A percentile compares a stretch with the other conserved stretches of the same genome.
phyloP scores from a whole-genome alignment of 2,329 filamentous ascomycete genomes.

The Endoconidiophora polonica region DNA sequence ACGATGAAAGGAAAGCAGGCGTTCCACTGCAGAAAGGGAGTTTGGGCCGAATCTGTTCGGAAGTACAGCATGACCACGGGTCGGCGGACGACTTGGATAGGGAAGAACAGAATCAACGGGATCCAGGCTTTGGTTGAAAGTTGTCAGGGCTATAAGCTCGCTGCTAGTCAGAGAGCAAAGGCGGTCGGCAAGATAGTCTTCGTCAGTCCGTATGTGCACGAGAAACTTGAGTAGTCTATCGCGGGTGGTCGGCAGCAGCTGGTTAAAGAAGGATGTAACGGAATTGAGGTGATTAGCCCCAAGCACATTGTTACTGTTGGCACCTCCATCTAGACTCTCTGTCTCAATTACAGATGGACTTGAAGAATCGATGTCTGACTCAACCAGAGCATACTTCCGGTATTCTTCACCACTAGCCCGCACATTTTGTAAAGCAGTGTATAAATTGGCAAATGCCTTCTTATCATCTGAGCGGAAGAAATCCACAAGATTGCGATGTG shows the following conservation, averaged over 20 bases:
- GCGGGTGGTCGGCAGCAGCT: slow-evolving; percentile 59
- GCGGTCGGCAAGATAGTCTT: slow-evolving; percentile 71
- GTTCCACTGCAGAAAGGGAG: slow-evolving; percentile 46
- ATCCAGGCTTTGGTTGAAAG: slow-evolving; percentile 63
- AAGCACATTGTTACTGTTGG: not conserved
- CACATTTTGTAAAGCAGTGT: slow-evolving; percentile 65
- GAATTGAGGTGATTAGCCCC: not conserved
- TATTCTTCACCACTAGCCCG: slow-evolving; percentile 60
- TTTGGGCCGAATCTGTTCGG: slow-evolving; percentile 18
- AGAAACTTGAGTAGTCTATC: slow-evolving; percentile 66
- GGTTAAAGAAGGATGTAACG: slow-evolving; percentile 44
- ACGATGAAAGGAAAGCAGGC: slow-evolving; percentile 73
- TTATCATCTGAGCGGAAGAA: slow-evolving; percentile 66
- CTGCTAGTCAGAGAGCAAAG: slow-evolving; percentile 57
- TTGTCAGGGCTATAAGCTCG: slow-evolving; percentile 63
- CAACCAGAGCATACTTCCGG: slow-evolving; percentile 51
- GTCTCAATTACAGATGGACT: slow-evolving; percentile 16
- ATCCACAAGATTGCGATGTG: slow-evolving; percentile 60
- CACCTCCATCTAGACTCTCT: slow-evolving; percentile 25
- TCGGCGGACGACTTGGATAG: slow-evolving; percentile 39
- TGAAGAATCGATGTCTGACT: slow-evolving; percentile 50
- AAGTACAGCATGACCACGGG: slow-evolving; percentile 24
- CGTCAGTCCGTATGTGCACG: slow-evolving; percentile 66
- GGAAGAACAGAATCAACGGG: slow-evolving; percentile 70
- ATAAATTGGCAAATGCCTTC: slow-evolving; percentile 55